Evolutionary conservation across 352 stramenopile genomes (phyloP), one percentile per base, ranked within the genome.

Genomic region (Phytophthora lateralis): DNA sequence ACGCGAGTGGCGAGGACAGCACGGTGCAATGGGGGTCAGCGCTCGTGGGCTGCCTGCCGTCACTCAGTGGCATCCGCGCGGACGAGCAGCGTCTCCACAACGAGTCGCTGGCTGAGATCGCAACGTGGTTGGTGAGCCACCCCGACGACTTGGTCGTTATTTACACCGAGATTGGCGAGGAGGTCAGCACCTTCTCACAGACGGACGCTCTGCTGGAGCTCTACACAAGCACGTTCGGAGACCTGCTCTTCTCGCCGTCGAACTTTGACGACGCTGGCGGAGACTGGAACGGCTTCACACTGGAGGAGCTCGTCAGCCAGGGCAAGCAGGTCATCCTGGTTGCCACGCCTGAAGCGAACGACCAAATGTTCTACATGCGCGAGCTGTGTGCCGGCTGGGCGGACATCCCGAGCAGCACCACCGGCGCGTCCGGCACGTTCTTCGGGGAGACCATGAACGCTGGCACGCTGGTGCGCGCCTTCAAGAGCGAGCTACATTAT

Each of bases 21-120:
- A 75, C 46, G 0, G 61, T 90, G 0, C 70, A 82, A 39, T 89
- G 77, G 77, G 57, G 71, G 21, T 65, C 74, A 5, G 69, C 73
- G 14, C 52, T 89, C 5, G 66, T 95, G 18, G 85, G 85, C 4
- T 95, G 85, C 30, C 45, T 89, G 35, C 83, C 85, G 15, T 92
- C 82, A 14, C 54, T 91, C 0, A 90, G 82, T n/a, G 82, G 83
- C n/a, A 91, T 93, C 46, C 75, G 73, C 6, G 71, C 79, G 7
- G 76, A 91, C 20, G 74, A 89, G 12, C 66, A 85, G 24, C 75
- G 75, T 26, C 55, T 73, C 14, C 75, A 87, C 52, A 75, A 74
- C 24, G 71, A 81, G 18, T 78, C 79, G 17, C 35, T 94, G 4
- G 61, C 74, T 20, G 85, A 91, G 44, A 63, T 94, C 15, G 63